A percentile compares a stretch with the other conserved stretches of the same genome.
phyloP scores from a whole-genome alignment of 208 protist genomes.

The Zelonia costaricensis region DNA sequence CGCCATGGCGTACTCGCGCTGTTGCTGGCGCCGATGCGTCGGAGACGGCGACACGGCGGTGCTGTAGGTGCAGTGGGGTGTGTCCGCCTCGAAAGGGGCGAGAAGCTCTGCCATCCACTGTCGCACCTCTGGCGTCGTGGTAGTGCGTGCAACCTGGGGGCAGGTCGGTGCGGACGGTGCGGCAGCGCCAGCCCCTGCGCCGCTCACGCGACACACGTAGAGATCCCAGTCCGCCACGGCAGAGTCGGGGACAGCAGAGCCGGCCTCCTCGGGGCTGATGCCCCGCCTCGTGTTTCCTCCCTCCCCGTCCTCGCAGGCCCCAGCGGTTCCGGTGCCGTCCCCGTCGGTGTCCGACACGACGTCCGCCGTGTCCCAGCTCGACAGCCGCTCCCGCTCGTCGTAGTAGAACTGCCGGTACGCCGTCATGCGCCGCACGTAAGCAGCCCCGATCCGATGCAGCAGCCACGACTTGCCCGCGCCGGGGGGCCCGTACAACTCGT shows the following conservation, averaged over 20 bases:
- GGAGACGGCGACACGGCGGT: no score
- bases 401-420: conserved; percentile 25
- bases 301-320: no score
- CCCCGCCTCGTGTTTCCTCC: no score
- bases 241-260: neutral
- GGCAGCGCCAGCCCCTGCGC: neutral
- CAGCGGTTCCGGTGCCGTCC: neutral
- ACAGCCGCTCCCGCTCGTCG: conserved; percentile 7
- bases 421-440: conserved; percentile 31
- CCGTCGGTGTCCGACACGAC: neutral
- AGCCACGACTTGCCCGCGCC: conserved; percentile 35
- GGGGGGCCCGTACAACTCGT: conserved; percentile 48
- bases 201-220: conserved; percentile 22
- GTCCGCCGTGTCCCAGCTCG: conserved; percentile 1
- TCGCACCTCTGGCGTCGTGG: neutral
- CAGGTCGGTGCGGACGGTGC: neutral
- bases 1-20: conserved; percentile 21
- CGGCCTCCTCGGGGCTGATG: no score
- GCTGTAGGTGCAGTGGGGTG: no score
- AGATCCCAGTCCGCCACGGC: conserved; percentile 29
- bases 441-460: conserved; percentile 16
- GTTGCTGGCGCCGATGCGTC: conserved; percentile 5
- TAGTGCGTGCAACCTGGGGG: no score
- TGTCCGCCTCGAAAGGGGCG: neutral
- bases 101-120: neutral